These are phyloP conservation scores for Fusarium musae DNA, from an alignment of 2,329 filamentous ascomycete genomes.

Conservation along the genomic window DNA sequence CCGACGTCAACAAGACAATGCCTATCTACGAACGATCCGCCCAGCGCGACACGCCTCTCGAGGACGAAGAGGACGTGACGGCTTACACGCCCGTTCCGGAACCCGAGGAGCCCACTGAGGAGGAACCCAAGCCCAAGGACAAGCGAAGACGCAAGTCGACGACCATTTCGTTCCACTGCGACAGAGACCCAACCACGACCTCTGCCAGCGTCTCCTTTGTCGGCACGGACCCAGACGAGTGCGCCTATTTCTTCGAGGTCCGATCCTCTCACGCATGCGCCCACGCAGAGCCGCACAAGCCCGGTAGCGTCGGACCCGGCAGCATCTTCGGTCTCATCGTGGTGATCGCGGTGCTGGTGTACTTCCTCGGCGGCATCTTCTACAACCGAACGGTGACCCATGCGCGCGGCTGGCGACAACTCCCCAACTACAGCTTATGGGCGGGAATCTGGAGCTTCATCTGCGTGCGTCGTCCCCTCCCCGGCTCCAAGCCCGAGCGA, in stretches of 20 bases:
- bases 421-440: slow-evolving; percentile 96
- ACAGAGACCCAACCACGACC: slow-evolving; percentile 77
- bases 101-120: slow-evolving; percentile 22
- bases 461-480: slow-evolving; percentile 62
- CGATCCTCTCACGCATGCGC: slow-evolving; percentile 85
- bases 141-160: slow-evolving; percentile 75
- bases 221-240: slow-evolving; percentile 84
- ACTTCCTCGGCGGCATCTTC: slow-evolving; percentile 90
- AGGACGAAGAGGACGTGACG: slow-evolving; percentile 41
- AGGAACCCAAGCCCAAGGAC: slow-evolving; percentile 36
- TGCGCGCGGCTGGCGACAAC: slow-evolving; percentile 92
- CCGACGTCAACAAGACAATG: slow-evolving; percentile 51
- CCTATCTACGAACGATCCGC: slow-evolving; percentile 46
- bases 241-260: slow-evolving; percentile 95
- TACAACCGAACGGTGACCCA: slow-evolving; percentile 96
- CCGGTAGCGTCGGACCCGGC: slow-evolving; percentile 76
- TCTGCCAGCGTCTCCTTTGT: slow-evolving; percentile 84
- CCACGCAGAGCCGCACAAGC: slow-evolving; percentile 73
- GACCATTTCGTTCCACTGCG: slow-evolving; percentile 92
- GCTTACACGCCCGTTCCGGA: slow-evolving; percentile 28
- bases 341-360: slow-evolving; percentile 81
- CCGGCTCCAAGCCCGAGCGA: slow-evolving; percentile 46
- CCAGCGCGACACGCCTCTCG: slow-evolving; percentile 31
- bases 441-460: slow-evolving; percentile 86
- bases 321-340: slow-evolving; percentile 90